Percentiles rank a stretch among this genome's conserved stretches.
These are phyloP conservation scores for Petunia hybrid DNA, from an alignment of 305 asterid genomes.

Conservation along the genomic window DNA sequence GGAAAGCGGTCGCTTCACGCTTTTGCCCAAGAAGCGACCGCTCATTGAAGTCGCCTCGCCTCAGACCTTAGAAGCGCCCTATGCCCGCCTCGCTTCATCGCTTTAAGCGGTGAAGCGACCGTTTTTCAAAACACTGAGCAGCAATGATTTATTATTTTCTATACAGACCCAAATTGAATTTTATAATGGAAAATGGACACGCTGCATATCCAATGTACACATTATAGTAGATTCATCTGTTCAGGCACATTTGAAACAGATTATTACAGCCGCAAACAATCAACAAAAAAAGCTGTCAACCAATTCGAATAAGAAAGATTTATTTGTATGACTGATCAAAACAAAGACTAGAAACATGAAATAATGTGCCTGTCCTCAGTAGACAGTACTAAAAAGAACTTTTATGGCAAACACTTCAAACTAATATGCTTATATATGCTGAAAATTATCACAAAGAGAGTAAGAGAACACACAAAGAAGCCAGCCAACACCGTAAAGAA, in stretches of 20 bases:
- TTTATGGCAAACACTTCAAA: neutral
- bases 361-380: neutral
- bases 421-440: neutral
- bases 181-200: neutral
- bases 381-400: neutral
- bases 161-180: neutral
- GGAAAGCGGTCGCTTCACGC: too few relatives aligned
- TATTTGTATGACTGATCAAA: neutral
- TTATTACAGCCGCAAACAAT: neutral
- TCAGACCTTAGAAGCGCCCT: too few relatives aligned
- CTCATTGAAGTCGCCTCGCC: too few relatives aligned
- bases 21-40: too few relatives aligned
- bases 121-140: too few relatives aligned
- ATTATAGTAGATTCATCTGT: neutral
- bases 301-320: neutral
- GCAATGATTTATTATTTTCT: neutral
- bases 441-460: neutral
- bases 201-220: neutral
- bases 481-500: neutral
- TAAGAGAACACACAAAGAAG: neutral
- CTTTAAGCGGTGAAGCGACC: too few relatives aligned
- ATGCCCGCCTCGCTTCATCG: too few relatives aligned
- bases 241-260: neutral
- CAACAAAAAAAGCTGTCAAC: neutral
- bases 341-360: neutral